These are phyloP conservation scores for Purpureocillium takamizusanense DNA, from an alignment of 2,329 filamentous ascomycete species.

Conservation along the genomic window DNA sequence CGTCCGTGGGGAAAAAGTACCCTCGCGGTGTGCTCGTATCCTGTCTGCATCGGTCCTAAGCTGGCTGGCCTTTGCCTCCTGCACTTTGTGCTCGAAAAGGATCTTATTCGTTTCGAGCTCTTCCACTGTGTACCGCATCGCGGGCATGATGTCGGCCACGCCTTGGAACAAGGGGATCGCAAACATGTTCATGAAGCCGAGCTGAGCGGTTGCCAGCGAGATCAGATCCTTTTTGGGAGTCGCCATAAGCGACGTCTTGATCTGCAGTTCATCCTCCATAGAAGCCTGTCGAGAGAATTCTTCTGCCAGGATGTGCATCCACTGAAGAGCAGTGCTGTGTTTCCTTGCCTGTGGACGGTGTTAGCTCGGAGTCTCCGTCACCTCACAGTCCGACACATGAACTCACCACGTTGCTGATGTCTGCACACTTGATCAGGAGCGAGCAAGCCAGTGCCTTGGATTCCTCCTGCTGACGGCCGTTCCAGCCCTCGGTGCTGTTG, in stretches of 20 bases:
- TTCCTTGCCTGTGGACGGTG: conserved; percentile 58
- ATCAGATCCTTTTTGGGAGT: conserved; percentile 75
- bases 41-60: conserved; percentile 26
- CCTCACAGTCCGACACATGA: background rate
- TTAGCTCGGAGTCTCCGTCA: background rate
- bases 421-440: conserved; percentile 91
- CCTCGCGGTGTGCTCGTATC: conserved; percentile 27
- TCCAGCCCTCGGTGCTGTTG: conserved; percentile 63
- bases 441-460: conserved; percentile 78
- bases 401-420: conserved; percentile 96
- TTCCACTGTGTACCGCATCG: conserved; percentile 73
- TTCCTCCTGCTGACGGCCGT: conserved; percentile 64
- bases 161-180: conserved; percentile 86
- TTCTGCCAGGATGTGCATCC: conserved; percentile 90
- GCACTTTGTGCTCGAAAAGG: conserved; percentile 62
- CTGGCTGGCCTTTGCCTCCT: conserved; percentile 48
- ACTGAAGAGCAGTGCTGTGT: conserved; percentile 72
- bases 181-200: conserved; percentile 95
- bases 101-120: conserved; percentile 71
- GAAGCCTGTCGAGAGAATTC: conserved; percentile 89
- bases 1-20: conserved; percentile 34
- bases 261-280: conserved; percentile 83
- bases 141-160: conserved; percentile 76
- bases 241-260: conserved; percentile 79
- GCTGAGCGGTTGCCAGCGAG: conserved; percentile 78